phyloP scores from a whole-genome alignment of 495 filamentous ascomycete genomes.

The Saxophila tyrrhenica region DNA sequence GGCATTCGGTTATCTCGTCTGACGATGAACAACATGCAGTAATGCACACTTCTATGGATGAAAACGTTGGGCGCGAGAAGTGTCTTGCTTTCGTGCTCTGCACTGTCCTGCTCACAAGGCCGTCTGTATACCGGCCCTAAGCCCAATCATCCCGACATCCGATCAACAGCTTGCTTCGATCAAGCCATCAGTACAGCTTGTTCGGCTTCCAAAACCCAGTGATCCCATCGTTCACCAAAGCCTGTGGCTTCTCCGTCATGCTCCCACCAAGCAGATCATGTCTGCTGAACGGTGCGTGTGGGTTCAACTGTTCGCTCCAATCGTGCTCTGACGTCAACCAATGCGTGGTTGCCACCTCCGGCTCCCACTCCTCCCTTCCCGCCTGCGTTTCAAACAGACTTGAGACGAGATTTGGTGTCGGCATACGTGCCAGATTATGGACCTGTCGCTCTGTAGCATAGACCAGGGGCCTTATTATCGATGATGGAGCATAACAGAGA shows the following conservation, averaged over 20 bases:
- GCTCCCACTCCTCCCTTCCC: neutral
- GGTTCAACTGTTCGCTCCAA: neutral
- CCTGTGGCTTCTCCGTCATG: neutral
- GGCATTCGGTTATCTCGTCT: neutral
- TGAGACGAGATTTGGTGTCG: neutral
- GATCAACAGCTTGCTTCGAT: neutral
- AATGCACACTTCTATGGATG: no score
- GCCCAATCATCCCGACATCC: neutral
- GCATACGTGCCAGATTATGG: neutral
- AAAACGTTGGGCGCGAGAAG: no score
- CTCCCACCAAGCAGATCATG: neutral
- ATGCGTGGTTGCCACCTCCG: neutral
- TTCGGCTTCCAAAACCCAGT: slow-evolving; percentile 30
- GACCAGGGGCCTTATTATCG: neutral
- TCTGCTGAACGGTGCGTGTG: neutral
- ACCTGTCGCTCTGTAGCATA: neutral
- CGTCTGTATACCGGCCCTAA: no score
- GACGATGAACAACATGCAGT: no score
- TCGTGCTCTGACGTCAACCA: neutral
- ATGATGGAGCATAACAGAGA: neutral
- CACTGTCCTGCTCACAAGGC: no score
- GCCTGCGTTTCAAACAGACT: neutral
- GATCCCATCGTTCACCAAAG: slow-evolving; percentile 9
- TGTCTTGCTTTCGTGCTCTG: no score
- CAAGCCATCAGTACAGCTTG: slow-evolving; percentile 24